Conservation (phyloP, 352 stramenopile species). For the Thalassiosira exigua region DNA sequence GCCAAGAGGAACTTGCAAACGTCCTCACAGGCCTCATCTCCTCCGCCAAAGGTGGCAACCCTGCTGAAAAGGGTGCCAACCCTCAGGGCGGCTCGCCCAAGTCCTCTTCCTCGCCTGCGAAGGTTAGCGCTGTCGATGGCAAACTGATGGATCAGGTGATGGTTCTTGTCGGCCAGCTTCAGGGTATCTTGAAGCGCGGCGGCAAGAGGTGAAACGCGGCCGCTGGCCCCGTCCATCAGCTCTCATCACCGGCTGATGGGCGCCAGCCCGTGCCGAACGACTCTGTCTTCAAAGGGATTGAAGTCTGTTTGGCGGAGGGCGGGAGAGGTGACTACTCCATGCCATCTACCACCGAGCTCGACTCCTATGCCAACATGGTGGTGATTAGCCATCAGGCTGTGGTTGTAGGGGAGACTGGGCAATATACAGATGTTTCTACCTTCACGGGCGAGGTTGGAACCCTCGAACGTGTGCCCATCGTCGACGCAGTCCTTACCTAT, state of each 20-base stretch:
- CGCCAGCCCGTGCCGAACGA: neutral
- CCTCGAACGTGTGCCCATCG: conserved; percentile 26
- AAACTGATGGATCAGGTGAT: too few species aligned
- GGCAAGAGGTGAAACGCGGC: neutral
- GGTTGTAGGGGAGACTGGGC: conserved; percentile 35
- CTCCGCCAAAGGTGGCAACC: too few species aligned
- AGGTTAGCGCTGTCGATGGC: too few species aligned
- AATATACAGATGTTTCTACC: conserved; percentile 27
- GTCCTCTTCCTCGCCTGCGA: too few species aligned
- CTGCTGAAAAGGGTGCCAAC: too few species aligned
- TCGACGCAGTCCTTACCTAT: conserved; percentile 48
- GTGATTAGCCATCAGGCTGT: conserved; percentile 34
- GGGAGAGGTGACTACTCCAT: neutral
- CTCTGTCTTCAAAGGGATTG: neutral
- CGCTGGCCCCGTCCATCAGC: neutral
- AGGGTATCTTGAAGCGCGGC: conserved; percentile 4
- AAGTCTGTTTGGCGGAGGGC: neutral
- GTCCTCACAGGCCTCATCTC: too few species aligned
- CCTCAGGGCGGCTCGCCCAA: too few species aligned
- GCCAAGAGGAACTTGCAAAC: too few species aligned
- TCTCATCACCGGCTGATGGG: neutral
- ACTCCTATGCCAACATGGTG: conserved; percentile 63
- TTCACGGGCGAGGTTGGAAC: conserved; percentile 17
- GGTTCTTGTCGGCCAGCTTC: too few species aligned
- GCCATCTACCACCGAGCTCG: conserved; percentile 30